These are phyloP conservation scores for Platanthera zijinensis DNA, from an alignment of 106 monocot species.

Conservation along the genomic window DNA sequence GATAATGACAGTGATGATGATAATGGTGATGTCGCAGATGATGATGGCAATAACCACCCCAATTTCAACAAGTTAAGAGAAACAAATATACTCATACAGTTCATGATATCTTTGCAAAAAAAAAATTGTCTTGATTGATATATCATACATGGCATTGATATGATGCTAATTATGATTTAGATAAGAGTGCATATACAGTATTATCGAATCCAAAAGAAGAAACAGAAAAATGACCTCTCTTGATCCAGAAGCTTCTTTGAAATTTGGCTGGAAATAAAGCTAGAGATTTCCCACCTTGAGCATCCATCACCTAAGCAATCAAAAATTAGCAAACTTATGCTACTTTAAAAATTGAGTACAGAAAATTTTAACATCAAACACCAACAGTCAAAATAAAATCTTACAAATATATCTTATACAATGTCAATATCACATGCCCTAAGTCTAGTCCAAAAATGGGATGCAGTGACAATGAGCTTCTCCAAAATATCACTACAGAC, in stretches of 20 bases:
- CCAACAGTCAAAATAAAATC: not conserved
- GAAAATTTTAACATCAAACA: not conserved
- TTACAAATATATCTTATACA: not conserved
- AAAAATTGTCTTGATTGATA: not conserved
- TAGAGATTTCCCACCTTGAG: constrained; percentile 58
- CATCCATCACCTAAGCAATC: constrained; percentile 71
- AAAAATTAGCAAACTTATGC: not conserved
- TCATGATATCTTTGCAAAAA: not conserved
- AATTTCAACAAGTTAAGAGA: not conserved
- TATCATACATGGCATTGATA: not conserved
- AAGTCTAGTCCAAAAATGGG: too few species aligned
- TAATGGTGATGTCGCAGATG: too few species aligned
- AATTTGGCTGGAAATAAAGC: constrained; percentile 92
- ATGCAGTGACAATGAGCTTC: too few species aligned
- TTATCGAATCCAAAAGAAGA: not conserved
- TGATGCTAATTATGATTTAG: constrained; percentile 1
- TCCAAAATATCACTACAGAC: too few species aligned
- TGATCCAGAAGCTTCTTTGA: constrained; percentile 93
- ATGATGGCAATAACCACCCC: not conserved
- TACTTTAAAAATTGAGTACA: too few species aligned
- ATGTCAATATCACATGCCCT: too few species aligned
- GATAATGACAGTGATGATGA: too few species aligned
- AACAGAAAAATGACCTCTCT: constrained; percentile 43
- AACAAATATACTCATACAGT: not conserved
- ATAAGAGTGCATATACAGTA: not conserved